Conservation (phyloP, 179 eudicot genomes). For the Spergularia azorica region DNA sequence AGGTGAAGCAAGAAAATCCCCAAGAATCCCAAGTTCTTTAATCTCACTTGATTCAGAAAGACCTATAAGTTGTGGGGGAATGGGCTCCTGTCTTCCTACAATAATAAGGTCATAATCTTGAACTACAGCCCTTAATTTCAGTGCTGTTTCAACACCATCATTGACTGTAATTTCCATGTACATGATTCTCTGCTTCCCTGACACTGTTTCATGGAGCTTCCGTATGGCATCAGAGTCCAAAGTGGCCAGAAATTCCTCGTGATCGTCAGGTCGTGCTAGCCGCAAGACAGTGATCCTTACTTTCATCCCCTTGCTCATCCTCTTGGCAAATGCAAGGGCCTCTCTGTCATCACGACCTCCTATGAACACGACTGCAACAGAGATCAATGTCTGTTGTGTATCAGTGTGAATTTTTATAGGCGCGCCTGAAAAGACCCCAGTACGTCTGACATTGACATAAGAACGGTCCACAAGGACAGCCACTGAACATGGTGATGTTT, state of each 20-base stretch:
- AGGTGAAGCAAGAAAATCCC: conserved; percentile 46
- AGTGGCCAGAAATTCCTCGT: no score
- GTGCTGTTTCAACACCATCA: conserved; percentile 45
- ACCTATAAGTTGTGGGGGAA: conserved; percentile 30
- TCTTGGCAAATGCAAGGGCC: conserved; percentile 43
- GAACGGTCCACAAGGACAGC: conserved; percentile 41
- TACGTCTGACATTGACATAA: conserved; percentile 38
- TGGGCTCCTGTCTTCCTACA: conserved; percentile 44
- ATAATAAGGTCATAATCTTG: conserved; percentile 39
- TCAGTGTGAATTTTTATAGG: not conserved
- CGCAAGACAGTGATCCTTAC: conserved; percentile 5
- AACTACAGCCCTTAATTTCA: conserved; percentile 20
- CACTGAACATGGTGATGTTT: conserved; percentile 43
- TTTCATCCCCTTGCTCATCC: conserved; percentile 32
- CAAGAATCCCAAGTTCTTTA: conserved; percentile 46
- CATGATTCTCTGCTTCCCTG: not conserved
- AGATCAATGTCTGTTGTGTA: no score
- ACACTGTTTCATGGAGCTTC: no score
- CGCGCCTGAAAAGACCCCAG: not conserved
- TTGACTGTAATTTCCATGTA: conserved; percentile 36
- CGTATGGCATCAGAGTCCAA: no score
- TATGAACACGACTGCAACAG: conserved; percentile 43
- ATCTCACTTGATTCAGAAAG: conserved; percentile 44
- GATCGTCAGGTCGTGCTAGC: no score
- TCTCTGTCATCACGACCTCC: conserved; percentile 59